A percentile compares a stretch with the other conserved stretches of the same genome.
These are phyloP conservation scores for Ilyonectria robusta DNA, from an alignment of 2,329 filamentous ascomycete species.

Conservation along the genomic window DNA sequence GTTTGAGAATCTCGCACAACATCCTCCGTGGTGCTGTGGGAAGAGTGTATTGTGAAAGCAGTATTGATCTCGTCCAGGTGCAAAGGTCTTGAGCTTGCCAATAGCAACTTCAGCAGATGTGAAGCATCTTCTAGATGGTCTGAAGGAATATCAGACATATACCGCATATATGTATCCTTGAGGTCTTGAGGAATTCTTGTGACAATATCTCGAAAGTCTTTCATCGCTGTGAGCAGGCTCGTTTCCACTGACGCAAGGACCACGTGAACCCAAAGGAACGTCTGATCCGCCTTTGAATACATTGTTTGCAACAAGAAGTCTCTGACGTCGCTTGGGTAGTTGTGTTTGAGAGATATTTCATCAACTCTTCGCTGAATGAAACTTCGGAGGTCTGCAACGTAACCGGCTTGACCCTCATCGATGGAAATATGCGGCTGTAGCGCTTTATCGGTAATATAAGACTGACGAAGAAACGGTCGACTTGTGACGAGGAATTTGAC, in stretches of 20 bases:
- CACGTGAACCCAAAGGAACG: constrained; percentile 57
- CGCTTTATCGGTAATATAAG: constrained; percentile 16
- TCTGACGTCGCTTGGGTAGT: constrained; percentile 44
- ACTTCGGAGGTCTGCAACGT: constrained; percentile 48
- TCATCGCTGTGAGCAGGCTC: constrained; percentile 40
- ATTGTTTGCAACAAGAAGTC: constrained; percentile 49
- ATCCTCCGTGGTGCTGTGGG: constrained; percentile 42
- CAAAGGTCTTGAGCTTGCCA: constrained; percentile 52
- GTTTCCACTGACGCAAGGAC: constrained; percentile 53
- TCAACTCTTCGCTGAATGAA: constrained; percentile 52
- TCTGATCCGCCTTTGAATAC: constrained; percentile 51
- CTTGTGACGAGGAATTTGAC: constrained; percentile 54
- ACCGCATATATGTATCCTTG: constrained; percentile 49
- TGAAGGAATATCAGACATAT: constrained; percentile 47
- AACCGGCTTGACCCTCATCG: constrained; percentile 40
- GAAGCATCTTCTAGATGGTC: constrained; percentile 44
- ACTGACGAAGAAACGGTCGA: constrained; percentile 44
- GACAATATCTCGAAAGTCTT: constrained; percentile 50
- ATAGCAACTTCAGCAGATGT: constrained; percentile 50
- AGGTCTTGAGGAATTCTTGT: constrained; percentile 50
- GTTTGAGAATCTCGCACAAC: constrained; percentile 46
- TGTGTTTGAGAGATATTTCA: constrained; percentile 47
- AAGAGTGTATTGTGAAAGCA: constrained; percentile 47
- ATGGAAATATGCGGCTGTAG: constrained; percentile 38
- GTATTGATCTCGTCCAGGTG: constrained; percentile 53